A percentile compares a stretch with the other conserved stretches of the same genome.
These are phyloP conservation scores for Rhytidhysteron rufulum DNA, from an alignment of 2,329 filamentous ascomycete genomes.

Conservation along the genomic window DNA sequence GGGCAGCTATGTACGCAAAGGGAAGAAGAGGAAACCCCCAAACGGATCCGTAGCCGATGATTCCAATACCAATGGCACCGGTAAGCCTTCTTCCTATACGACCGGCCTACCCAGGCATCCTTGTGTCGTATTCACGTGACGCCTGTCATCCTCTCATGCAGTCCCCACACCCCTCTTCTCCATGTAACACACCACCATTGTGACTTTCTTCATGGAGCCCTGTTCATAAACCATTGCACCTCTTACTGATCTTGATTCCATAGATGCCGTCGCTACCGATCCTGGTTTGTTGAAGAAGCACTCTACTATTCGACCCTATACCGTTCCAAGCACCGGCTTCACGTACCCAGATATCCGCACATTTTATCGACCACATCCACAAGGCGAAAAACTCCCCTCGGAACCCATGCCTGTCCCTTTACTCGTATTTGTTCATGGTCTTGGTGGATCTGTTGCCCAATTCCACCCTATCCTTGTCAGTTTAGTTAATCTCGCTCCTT, in stretches of 20 bases:
- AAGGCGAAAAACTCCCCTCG: conserved; percentile 74
- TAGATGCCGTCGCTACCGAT: conserved; percentile 58
- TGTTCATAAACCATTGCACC: not conserved
- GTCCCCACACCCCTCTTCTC: conserved; percentile 1
- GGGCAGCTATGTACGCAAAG: conserved; percentile 17
- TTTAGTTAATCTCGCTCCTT: conserved; percentile 77
- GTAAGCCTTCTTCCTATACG: not conserved
- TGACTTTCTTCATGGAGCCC: conserved; percentile 2
- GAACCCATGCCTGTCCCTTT: conserved; percentile 73
- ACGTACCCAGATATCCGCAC: conserved; percentile 75
- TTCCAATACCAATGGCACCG: conserved; percentile 3
- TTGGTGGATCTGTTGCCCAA: conserved; percentile 88
- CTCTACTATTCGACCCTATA: conserved; percentile 67
- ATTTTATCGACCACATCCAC: conserved; percentile 78
- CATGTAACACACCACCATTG: conserved; percentile 1
- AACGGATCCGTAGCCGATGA: conserved; percentile 15
- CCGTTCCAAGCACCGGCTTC: conserved; percentile 58
- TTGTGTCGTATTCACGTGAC: too few relatives aligned
- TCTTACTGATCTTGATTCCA: conserved; percentile 4
- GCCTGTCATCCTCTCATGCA: too few relatives aligned
- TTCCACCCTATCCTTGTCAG: conserved; percentile 79
- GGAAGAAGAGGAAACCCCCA: conserved; percentile 11
- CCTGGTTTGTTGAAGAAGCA: conserved; percentile 77
- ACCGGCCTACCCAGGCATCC: too few relatives aligned
- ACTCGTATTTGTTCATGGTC: conserved; percentile 85